Evolutionary conservation across 2,329 filamentous ascomycete genomes (phyloP).

Genomic region (Teratosphaeriaceae sp.): DNA sequence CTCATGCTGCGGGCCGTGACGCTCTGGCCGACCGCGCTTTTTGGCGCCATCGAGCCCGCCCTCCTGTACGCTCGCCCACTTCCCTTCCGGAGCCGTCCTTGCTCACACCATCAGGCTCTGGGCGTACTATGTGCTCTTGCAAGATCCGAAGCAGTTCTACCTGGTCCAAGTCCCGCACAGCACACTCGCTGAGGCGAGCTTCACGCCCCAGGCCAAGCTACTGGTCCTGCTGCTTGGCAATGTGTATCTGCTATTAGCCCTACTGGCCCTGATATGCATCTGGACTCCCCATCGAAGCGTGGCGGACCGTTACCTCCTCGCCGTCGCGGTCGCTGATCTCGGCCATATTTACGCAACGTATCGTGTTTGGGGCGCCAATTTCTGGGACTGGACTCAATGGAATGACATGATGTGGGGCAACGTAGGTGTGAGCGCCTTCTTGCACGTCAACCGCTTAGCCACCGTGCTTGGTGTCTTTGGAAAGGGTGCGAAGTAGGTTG

Average conservation of each 20-base stretch:
- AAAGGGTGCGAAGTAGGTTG: neutral
- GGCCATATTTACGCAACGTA: constrained; percentile 3
- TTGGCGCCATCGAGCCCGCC: neutral
- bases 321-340: neutral
- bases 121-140: neutral
- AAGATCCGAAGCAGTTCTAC: neutral
- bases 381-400: constrained; percentile 1
- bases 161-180: neutral
- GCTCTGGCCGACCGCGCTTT: neutral
- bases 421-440: constrained; percentile 4
- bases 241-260: constrained; percentile 1
- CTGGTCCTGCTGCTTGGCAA: constrained; percentile 1
- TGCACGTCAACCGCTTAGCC: constrained; percentile 4
- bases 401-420: constrained; percentile 6
- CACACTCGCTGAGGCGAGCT: neutral
- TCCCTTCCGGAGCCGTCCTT: neutral
- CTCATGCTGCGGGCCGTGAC: neutral
- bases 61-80: neutral
- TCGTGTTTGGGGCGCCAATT: neutral
- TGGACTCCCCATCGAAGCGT: constrained; percentile 1
- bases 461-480: constrained; percentile 1
- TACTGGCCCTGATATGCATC: neutral
- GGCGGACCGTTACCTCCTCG: neutral
- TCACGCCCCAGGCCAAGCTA: neutral
- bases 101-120: neutral